Base-by-base conservation (phyloP, 1,139 yeast genomes). In the Wickerhamomyces sp. region DNA sequence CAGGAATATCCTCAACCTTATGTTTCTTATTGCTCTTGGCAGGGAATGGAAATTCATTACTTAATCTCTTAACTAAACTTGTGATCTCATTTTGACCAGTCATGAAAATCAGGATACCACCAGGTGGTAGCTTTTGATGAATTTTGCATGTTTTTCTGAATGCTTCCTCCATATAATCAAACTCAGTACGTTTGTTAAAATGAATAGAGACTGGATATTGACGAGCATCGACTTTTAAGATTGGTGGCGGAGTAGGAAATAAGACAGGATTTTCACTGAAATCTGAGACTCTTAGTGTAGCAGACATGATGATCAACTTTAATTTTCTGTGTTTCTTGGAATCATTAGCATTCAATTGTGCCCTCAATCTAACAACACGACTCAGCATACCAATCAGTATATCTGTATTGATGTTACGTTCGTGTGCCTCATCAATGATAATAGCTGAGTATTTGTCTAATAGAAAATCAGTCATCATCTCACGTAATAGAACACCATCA, bases 361-460 rank as follows among this genome's bases (percentile, higher is more conserved):
- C 73, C 63, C 99, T 79, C 39, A 93, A 72, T 55, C 76, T 80
- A 51, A 89, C 75, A n/a, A 91, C 84, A 54, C 99, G 79, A 59
- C 96, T 88, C 45, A 93, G 70, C 83, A 93, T 87, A 43, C 99
- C 99, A 54, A 94, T 89, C 48, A 94, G 71, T 44, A 94, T 91
- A 67, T 94, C 99, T 0, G 99, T 94, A 59, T 93, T 94, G 51
- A 91, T 82, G 60, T 90, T 91, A 61, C 99, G 78, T 64, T 94
- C 99, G 64, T 94, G 99, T 0, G 99, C 99, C 66, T 93, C 99
- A 69, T 94, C 99, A 50, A 94, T 88, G 33, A 94, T 77, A 38
- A 94, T 74, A 1, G 86, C 83, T 1, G 97, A 89, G 62, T 94
- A 94, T 60, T 87, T 88, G 34, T 78, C 74, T 42, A 94, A 71